These are phyloP conservation scores for Termitomyces sp. DNA, from an alignment of 768 basidiomycete genomes.

Conservation along the genomic window DNA sequence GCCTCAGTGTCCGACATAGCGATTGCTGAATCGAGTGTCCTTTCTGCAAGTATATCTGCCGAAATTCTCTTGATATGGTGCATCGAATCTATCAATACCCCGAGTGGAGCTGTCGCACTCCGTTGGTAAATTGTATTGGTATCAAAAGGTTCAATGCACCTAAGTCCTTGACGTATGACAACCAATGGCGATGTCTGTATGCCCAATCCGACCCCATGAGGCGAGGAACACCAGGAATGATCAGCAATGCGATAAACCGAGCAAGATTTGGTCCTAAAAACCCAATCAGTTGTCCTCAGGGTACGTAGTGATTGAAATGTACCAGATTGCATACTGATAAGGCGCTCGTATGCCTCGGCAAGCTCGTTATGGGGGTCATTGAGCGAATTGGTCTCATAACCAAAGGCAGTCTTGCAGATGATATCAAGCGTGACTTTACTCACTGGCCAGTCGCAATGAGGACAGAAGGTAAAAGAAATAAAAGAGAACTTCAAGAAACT, in stretches of 20 bases:
- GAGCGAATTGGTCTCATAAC: conserved; percentile 39
- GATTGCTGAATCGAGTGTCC: conserved; percentile 29
- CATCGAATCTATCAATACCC: conserved; percentile 30
- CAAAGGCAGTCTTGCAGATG: conserved; percentile 45
- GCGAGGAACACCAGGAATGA: conserved; percentile 29
- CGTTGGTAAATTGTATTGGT: not conserved
- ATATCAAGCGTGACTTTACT: conserved; percentile 49
- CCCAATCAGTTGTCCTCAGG: not conserved
- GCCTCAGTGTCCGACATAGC: conserved; percentile 28
- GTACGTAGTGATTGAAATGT: not conserved
- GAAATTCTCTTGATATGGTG: conserved; percentile 36
- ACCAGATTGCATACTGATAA: conserved; percentile 34
- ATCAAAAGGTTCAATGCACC: conserved; percentile 7
- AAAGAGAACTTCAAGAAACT: conserved; percentile 13
- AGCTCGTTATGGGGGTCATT: conserved; percentile 41
- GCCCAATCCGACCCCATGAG: conserved; percentile 29
- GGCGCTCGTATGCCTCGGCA: conserved; percentile 38
- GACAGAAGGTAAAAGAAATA: not conserved
- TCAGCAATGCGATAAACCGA: conserved; percentile 26
- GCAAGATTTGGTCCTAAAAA: conserved; percentile 25
- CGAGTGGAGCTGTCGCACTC: conserved; percentile 12
- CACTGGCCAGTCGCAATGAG: conserved; percentile 22
- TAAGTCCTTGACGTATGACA: conserved; percentile 17
- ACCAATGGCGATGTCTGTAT: conserved; percentile 27
- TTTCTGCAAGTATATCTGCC: conserved; percentile 31